Evolutionary conservation across 2,329 filamentous ascomycete genomes (phyloP), one percentile per base, ranked within the genome.

Genomic region (Exophiala spinifera): DNA sequence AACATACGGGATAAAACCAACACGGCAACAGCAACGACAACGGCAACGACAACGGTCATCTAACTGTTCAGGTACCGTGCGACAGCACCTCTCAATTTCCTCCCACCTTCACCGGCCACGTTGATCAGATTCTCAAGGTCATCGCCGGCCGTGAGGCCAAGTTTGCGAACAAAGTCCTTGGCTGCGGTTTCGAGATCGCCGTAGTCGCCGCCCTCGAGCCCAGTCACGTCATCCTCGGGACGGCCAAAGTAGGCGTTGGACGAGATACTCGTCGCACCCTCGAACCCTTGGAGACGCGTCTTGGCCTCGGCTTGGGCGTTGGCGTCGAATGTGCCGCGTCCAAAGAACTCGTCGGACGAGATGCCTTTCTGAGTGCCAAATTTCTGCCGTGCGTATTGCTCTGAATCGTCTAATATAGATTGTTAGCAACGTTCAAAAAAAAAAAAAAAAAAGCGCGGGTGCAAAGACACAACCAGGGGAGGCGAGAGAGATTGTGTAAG

Each of bases 231-330:
- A 20, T 91, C 88, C 68, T 99, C 94, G 2, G 90, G 87, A 48
- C 92, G 87, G 57, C 94, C 94, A 71, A 99, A 99, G 79, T 97
- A 99, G 51, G 90, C 90, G 72, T 97, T 99, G 55, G 89, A 95
- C 5, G 91, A 96, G 71, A 99, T 99, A 62, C 91, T 77, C 1
- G 85, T 86, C 10, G 94, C 91, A 42, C 94, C 91, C 73, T 97
- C 92, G 68, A 99, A 99, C 44, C 91, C 89, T 75, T 90, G 86
- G 50, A 99, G 81, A 37, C 94, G 84, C 20, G 80, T 79, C 77
- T 95, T 95, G 64, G 94, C 92, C 75, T 96, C 92, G 48, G 84
- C 79, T 68, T 94, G 87, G 7, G 87, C 83, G 51, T 79, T 79
- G 34, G 91, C 85, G 69, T 99, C 91, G 72, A 86, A 97, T 51